Conservation (phyloP, 176 grass and related monocot species). For the Cenchrus fungigraminus region DNA sequence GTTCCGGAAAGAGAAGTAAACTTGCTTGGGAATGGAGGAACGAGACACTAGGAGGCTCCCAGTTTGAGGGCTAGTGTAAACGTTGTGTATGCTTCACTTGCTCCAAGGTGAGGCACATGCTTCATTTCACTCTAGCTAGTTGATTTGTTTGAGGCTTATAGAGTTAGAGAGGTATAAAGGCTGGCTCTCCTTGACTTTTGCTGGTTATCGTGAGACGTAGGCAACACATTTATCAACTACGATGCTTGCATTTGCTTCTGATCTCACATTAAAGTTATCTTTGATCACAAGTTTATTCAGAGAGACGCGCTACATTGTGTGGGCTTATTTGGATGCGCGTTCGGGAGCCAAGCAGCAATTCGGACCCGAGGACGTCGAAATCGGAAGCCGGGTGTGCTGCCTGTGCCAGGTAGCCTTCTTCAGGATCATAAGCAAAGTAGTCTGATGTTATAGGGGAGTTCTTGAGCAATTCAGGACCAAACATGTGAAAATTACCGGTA, state of each 20-base stretch:
- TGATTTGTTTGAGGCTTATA: conserved; percentile 28
- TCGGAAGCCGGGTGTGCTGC: no score
- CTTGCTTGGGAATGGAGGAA: conserved; percentile 50
- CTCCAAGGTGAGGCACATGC: conserved; percentile 47
- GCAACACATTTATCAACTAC: not conserved
- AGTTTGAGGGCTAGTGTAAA: not conserved
- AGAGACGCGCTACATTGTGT: not conserved
- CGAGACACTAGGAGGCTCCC: not conserved
- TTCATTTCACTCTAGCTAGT: conserved; percentile 15
- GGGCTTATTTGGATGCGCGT: no score
- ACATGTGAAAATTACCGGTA: no score
- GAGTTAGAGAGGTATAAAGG: conserved; percentile 13
- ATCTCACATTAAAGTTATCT: conserved; percentile 23
- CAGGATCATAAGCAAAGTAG: no score
- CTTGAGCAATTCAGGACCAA: no score
- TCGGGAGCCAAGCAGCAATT: no score
- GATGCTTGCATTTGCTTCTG: conserved; percentile 44
- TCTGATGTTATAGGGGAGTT: no score
- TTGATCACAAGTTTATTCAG: conserved; percentile 18
- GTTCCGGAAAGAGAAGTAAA: conserved; percentile 50
- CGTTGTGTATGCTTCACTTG: conserved; percentile 26
- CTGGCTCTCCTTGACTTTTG: conserved; percentile 32
- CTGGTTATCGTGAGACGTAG: conserved; percentile 13
- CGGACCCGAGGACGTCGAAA: no score
- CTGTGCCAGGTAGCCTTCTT: no score